These are phyloP conservation scores for Yarrowia keelungensis DNA, from an alignment of 805 yeast species.

Conservation along the genomic window DNA sequence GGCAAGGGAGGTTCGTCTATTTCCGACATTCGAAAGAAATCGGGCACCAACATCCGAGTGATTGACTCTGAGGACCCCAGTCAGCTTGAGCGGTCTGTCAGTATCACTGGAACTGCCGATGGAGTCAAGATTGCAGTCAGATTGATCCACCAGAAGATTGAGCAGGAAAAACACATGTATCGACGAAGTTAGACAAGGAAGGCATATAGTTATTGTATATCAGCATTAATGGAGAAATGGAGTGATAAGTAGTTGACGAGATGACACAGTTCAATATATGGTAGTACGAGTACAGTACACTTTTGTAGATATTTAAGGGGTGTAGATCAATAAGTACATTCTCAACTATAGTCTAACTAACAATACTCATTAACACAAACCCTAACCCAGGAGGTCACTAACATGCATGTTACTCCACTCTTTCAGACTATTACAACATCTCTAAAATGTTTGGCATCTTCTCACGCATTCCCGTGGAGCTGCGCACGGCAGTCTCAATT, in stretches of 20 bases:
- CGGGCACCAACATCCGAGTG: conserved; percentile 78
- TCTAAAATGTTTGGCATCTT: conserved; percentile 6
- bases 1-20: conserved; percentile 88
- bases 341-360: background rate
- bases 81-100: conserved; percentile 46
- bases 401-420: conserved; percentile 24
- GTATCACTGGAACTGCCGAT: conserved; percentile 45
- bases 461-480: conserved; percentile 35
- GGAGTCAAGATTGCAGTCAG: conserved; percentile 46
- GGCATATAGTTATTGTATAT: conserved; percentile 24
- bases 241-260: no score
- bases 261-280: no score
- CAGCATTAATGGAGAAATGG: background rate
- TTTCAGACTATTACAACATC: background rate
- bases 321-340: no score
- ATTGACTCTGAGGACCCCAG: conserved; percentile 52
- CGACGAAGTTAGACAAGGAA: conserved; percentile 3
- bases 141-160: conserved; percentile 46
- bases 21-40: conserved; percentile 73
- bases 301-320: no score
- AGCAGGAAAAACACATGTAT: conserved; percentile 45
- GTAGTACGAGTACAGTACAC: no score
- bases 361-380: background rate
- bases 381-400: conserved; percentile 1
- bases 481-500: conserved; percentile 45